These are phyloP conservation scores for Stephania japonica DNA, from an alignment of 164 flowering plant genomes.

Conservation along the genomic window DNA sequence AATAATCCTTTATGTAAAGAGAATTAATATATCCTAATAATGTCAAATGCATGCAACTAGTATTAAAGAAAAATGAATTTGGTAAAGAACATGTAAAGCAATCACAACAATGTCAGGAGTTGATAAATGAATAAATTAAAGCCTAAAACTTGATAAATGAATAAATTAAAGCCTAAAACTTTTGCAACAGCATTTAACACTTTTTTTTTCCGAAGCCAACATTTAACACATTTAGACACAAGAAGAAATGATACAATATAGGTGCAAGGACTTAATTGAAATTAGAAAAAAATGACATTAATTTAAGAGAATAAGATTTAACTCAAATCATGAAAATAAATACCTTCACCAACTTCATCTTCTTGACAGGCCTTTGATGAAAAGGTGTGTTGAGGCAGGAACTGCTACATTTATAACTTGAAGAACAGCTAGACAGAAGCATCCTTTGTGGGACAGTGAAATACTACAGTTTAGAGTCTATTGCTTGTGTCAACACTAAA, in stretches of 20 bases:
- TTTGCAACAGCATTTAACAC: no score
- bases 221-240: no score
- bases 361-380: slow-evolving; percentile 74
- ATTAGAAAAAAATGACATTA: no score
- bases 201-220: no score
- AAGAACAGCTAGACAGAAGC: slow-evolving; percentile 86
- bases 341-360: slow-evolving; percentile 89
- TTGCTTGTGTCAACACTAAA: not conserved
- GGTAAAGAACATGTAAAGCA: not conserved
- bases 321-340: not conserved
- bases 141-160: no score
- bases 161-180: no score
- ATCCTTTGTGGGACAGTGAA: slow-evolving; percentile 44
- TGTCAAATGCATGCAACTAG: no score
- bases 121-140: no score
- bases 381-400: slow-evolving; percentile 86
- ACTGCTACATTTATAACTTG: slow-evolving; percentile 81
- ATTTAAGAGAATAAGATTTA: slow-evolving; percentile 1
- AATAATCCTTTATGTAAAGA: not conserved
- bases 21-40: no score
- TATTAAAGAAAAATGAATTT: not conserved
- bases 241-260: no score
- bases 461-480: not conserved
- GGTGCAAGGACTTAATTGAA: no score
- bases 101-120: no score